Evolutionary conservation across 2,329 filamentous ascomycete species (phyloP), one percentile per base, ranked within the genome.

Genomic region (Pseudogymnoascus sp.): DNA sequence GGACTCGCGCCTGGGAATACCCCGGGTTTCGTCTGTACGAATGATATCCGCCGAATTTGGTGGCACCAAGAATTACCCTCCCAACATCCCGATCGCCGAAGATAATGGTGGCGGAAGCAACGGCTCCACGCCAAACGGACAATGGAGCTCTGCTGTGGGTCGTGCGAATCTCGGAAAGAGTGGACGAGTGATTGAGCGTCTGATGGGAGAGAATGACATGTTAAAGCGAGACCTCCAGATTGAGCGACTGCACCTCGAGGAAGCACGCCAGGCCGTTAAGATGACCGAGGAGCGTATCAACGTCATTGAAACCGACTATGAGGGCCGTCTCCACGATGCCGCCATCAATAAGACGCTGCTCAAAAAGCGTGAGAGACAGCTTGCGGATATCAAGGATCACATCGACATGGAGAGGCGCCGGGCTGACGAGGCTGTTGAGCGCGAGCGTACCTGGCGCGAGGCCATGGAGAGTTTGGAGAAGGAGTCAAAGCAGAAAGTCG

Each of bases 141-240:
- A 71, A 70, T 87, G 85, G 83, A 86, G 87, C 69, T 84, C 84
- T 30, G 85, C 85, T 2, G 81, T 89, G 50, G 86, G 86, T 66
- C 86, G 87, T 69, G 86, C 86, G 6, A 85, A 84, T 2, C 75
- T 88, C 2, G 88, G 88, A 43, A 91, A 91, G 76, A 90, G 86
- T 8, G 88, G 88, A 7, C 80, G 87, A 34, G 88, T 91, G 59
- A 93, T 94, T 72, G 90, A 94, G 74, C 84, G 85, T 69, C 81
- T 94, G 60, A 89, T 91, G 70, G 86, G 86, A 60, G 89, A 93
- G 70, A 91, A 91, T 67, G 89, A 93, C 69, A 81, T 85, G 39
- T 77, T 93, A 50, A 89, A 89, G 67, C 82, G 89, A 59, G 89
- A 93, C 65, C 78, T 89, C 62, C 79, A 87, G 68, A 82, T 87